These are phyloP conservation scores for Verticillium nonalfalfae DNA, from an alignment of 2,329 filamentous ascomycete species.

Conservation along the genomic window DNA sequence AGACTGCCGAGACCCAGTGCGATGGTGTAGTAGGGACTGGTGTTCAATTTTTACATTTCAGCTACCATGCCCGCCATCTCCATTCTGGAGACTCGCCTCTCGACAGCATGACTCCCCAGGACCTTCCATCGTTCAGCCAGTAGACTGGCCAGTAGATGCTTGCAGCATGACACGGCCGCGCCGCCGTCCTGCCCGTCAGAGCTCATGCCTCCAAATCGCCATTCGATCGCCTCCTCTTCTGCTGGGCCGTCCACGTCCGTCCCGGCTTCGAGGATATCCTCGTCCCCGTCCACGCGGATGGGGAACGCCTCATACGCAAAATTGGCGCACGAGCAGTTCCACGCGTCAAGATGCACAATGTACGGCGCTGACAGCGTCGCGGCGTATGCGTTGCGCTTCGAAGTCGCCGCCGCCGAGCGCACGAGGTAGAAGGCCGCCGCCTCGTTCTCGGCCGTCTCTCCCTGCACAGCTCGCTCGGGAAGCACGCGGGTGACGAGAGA, in stretches of 20 bases:
- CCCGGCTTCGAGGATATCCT: constrained; percentile 9
- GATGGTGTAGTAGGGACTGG: not conserved
- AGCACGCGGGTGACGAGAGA: constrained; percentile 57
- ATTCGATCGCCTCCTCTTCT: constrained; percentile 8
- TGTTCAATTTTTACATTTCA: not conserved
- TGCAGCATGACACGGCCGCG: constrained; percentile 58
- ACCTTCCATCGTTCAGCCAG: constrained; percentile 60
- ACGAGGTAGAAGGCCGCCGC: constrained; percentile 50
- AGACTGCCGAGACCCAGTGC: not conserved
- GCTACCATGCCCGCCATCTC: constrained; percentile 68
- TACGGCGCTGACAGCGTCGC: constrained; percentile 38
- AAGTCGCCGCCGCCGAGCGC: constrained; percentile 43
- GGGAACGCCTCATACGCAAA: constrained; percentile 72
- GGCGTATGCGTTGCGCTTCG: constrained; percentile 17
- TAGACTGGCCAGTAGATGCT: constrained; percentile 82
- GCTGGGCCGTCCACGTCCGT: constrained; percentile 5
- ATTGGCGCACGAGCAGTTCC: constrained; percentile 86
- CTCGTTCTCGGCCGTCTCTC: not conserved
- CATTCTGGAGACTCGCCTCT: constrained; percentile 47
- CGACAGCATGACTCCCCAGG: constrained; percentile 51
- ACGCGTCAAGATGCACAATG: constrained; percentile 65
- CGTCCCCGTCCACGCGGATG: constrained; percentile 12
- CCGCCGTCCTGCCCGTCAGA: constrained; percentile 22
- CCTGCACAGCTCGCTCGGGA: not conserved
- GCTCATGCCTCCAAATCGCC: constrained; percentile 45